Conservation (phyloP, 192 early-diverging fungal species). For the Entomortierella chlamydospora region DNA sequence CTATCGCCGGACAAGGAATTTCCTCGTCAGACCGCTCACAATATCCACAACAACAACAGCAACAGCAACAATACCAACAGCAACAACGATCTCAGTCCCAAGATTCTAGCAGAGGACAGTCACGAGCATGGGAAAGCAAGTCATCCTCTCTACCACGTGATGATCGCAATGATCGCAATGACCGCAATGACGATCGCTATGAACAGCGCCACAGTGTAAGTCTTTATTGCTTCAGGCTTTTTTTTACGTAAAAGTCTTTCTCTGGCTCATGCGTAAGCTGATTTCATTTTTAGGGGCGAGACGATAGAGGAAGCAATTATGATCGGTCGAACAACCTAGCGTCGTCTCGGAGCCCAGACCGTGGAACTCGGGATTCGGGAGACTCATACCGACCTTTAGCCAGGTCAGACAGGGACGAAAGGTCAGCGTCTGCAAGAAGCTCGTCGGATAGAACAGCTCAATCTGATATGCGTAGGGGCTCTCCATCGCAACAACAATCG, state of each 20-base stretch:
- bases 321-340: not conserved
- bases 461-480: not conserved
- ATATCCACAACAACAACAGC: constrained; percentile 1
- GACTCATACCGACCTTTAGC: constrained; percentile 7
- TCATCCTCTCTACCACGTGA: not conserved
- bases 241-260: not conserved
- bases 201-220: constrained; percentile 5
- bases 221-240: not conserved
- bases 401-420: constrained; percentile 2
- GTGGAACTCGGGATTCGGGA: not conserved
- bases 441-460: not conserved
- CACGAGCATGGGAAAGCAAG: constrained; percentile 8
- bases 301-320: constrained; percentile 6
- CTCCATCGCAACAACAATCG: not conserved
- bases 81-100: constrained; percentile 6
- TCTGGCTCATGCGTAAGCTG: not conserved
- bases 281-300: not conserved
- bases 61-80: constrained; percentile 12
- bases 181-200: constrained; percentile 4
- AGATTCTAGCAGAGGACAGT: not conserved
- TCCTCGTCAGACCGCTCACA: not conserved
- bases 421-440: not conserved
- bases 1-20: not conserved
- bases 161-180: constrained; percentile 3
- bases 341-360: not conserved